Percentiles rank a stretch among this genome's conserved stretches.
These are phyloP conservation scores for Kwoniella heveanensis DNA, from an alignment of 768 basidiomycete genomes.

Conservation along the genomic window DNA sequence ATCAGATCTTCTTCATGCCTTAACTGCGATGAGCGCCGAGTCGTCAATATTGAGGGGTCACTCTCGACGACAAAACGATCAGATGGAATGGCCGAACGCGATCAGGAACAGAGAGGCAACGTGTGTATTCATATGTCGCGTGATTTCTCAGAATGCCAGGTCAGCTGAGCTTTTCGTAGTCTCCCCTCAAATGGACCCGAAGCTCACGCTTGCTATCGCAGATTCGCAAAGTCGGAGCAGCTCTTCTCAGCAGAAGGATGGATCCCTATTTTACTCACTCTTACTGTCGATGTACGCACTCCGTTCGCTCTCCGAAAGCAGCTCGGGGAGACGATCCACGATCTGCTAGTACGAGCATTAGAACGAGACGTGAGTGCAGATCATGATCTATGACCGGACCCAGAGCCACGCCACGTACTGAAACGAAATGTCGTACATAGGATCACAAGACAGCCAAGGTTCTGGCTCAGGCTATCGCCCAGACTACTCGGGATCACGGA, in stretches of 20 bases:
- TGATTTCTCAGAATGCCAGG: not conserved
- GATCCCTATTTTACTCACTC: constrained; percentile 19
- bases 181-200: too few relatives aligned
- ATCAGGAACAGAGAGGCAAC: not conserved
- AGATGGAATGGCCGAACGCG: not conserved
- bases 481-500: not conserved
- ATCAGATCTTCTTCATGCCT: not conserved
- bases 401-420: too few relatives aligned
- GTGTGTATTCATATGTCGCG: constrained; percentile 1
- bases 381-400: not conserved
- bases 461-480: not conserved
- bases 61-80: not conserved
- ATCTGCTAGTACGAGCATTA: not conserved
- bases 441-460: not conserved
- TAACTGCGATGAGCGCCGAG: not conserved
- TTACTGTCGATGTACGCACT: constrained; percentile 16
- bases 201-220: not conserved
- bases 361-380: not conserved
- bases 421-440: too few relatives aligned
- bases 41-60: not conserved
- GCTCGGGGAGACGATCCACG: constrained; percentile 9
- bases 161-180: too few relatives aligned
- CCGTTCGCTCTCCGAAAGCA: constrained; percentile 5
- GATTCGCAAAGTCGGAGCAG: not conserved
- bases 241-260: not conserved